Base-by-base conservation (phyloP, 192 early-diverging fungal genomes). In the Lunasporangiospora selenospora region DNA sequence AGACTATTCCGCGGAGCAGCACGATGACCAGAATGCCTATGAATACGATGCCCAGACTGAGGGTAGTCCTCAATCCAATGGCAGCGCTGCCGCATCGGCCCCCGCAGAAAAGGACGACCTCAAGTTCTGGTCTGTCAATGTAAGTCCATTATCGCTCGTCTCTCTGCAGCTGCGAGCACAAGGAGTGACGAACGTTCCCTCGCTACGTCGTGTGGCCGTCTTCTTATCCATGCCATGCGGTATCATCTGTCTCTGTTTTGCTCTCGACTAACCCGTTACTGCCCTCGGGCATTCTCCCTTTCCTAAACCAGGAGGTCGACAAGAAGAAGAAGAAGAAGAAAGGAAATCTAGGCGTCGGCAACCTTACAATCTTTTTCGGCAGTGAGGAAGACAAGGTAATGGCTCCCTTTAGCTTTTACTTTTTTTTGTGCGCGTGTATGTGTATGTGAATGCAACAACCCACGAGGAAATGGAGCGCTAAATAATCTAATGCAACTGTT, bases 291-390 rank as follows among this genome's bases (percentile, higher is more conserved):
- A n/a, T n/a, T n/a, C n/a, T n/a, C n/a, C n/a, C n/a, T n/a, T n/a
- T n/a, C n/a, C n/a, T n/a, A n/a, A n/a, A 38, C 19, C 73, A 84
- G 51, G 86, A 89, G 78, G 58, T 81, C 44, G 89, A 88, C 67
- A 91, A 91, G 58, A 93, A 93, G 64, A 91, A 90, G 59, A 87
- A 87, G 65, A 85, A 85, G 50, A 80, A 79, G 29, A 86, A 85
- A 53, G 86, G 90, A n/a, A 86, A 77, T 12, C 65, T 93, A 44
- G 80, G 81, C 26, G 69, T 91, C 32, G 87, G 87, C 56, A 87
- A 90, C 61, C 56, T 77, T 13, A 80, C 78, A 48, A 63, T 93
- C 26, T 77, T 82, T 36, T 85, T 88, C 46, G 88, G 80, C 32
- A 87, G 82, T 57, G 83, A 88, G 40, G 77, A 88, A 49, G 77